Evolutionary conservation across 192 early-diverging fungal genomes (phyloP), one percentile per base, ranked within the genome.

Genomic region (Gamsiella multidivaricata): DNA sequence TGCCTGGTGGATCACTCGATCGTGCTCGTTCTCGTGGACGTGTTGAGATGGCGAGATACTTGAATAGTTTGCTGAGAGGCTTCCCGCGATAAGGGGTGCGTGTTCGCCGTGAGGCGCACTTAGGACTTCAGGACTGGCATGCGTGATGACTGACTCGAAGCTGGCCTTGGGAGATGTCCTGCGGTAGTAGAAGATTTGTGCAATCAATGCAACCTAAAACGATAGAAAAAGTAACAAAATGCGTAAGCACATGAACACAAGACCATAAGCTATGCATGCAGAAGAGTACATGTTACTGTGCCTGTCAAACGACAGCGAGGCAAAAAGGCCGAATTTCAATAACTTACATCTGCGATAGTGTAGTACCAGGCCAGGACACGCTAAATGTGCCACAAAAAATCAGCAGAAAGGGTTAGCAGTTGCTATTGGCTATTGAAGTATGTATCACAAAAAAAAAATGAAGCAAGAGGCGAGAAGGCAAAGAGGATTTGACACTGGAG

Each of bases 331-430:
- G 28, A 4, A 32, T 26, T 23, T 17, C 33, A 9, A 18, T 23
- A 18, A 56, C 81, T 79, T 80, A 88, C 81, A 78, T 94, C 93
- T 12, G 91, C 87, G 34, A 91, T 65, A 22, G 91, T 83, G 61
- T 91, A 94, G 82, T 91, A 94, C 28, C 89, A 68, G 59, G 87
- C 88, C 9, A 94, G 82, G 20, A 90, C 49, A 45, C 85, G 81
- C 87, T 88, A 64, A n/a, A 50, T 5, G 37, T 22, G 36, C 15
- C 10, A 7, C 20, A 51, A 52, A 34, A 31, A 51, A 7, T 18
- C 42, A 37, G 42, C 25, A 56, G 53, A 29, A 32, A 32, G 25
- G 46, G 42, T 67, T 45, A 61, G 64, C 62, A 57, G 54, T n/a
- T n/a, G n/a, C n/a, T n/a, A 25, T 23, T 11, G 31, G 3, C 61